These are phyloP conservation scores for Luzula sylvatica DNA, from an alignment of 176 grass and related monocot genomes.

Conservation along the genomic window DNA sequence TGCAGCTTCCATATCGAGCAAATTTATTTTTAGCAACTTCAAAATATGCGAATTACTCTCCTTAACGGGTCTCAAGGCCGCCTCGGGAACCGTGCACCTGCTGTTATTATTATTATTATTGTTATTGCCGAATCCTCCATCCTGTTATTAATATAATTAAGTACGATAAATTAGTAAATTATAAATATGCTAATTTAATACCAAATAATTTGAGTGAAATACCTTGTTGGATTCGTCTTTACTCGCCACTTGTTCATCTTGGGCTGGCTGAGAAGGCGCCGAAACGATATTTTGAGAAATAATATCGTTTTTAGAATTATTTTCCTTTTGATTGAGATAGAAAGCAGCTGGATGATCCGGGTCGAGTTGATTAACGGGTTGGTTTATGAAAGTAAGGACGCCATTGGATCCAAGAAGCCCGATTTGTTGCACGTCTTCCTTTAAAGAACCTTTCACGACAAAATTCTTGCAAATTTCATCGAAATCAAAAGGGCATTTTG, in stretches of 20 bases:
- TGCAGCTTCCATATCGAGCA: slow-evolving; percentile 86
- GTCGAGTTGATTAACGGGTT: slow-evolving; percentile 50
- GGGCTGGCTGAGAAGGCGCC: slow-evolving; percentile 26
- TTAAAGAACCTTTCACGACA: slow-evolving; percentile 57
- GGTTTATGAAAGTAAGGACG: slow-evolving; percentile 60
- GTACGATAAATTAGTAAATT: no score
- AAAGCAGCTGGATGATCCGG: slow-evolving; percentile 26
- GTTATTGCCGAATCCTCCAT: no score
- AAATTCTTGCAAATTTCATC: slow-evolving; percentile 75
- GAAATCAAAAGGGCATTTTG: slow-evolving; percentile 82
- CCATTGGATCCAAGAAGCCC: slow-evolving; percentile 74
- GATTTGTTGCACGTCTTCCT: slow-evolving; percentile 67
- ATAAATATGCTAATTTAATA: no score
- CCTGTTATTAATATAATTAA: background rate
- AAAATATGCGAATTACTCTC: slow-evolving; percentile 69
- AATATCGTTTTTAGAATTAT: slow-evolving; percentile 28
- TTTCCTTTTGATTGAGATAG: slow-evolving; percentile 34
- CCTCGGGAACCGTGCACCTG: slow-evolving; percentile 44
- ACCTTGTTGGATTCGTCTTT: slow-evolving; percentile 38
- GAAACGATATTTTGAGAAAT: slow-evolving; percentile 23
- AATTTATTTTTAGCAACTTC: slow-evolving; percentile 69
- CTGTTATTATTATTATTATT: background rate
- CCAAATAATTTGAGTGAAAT: background rate
- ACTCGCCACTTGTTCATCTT: slow-evolving; percentile 31
- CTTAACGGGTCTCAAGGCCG: slow-evolving; percentile 54